phyloP scores from a whole-genome alignment of 495 filamentous ascomycete genomes.

The Daldinia childiae region DNA sequence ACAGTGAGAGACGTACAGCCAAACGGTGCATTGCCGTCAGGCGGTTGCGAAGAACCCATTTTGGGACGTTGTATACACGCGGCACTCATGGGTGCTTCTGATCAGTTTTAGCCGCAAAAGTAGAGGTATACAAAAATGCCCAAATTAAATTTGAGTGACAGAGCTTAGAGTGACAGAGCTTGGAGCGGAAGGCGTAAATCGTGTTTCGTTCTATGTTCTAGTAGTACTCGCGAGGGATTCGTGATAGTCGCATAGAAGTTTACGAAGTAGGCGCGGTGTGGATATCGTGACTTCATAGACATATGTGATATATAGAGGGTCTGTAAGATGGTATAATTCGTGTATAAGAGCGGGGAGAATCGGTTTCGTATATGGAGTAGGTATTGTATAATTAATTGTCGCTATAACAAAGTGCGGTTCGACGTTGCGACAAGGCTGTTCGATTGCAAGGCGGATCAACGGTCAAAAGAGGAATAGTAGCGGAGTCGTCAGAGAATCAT shows the following conservation, averaged over 20 bases:
- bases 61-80: conserved; percentile 54
- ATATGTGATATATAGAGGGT: conserved; percentile 18
- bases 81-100: conserved; percentile 56
- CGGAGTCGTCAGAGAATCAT: conserved; percentile 27
- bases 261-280: conserved; percentile 8
- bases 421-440: conserved; percentile 34
- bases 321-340: conserved; percentile 16
- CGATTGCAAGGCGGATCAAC: conserved; percentile 35
- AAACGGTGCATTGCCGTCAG: conserved; percentile 61
- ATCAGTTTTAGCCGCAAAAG: conserved; percentile 8
- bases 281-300: conserved; percentile 21
- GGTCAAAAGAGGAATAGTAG: conserved; percentile 39
- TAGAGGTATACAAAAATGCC: conserved; percentile 10
- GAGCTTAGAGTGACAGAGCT: neutral
- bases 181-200: conserved; percentile 9
- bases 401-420: conserved; percentile 27
- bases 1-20: conserved; percentile 62
- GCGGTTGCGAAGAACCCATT: conserved; percentile 57
- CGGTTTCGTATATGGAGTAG: conserved; percentile 19
- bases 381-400: conserved; percentile 29
- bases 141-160: neutral
- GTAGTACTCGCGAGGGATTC: conserved; percentile 2
- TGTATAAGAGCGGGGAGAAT: conserved; percentile 33
- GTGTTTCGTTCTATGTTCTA: conserved; percentile 26
- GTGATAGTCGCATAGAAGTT: conserved; percentile 22